Base-by-base conservation (phyloP, 1,139 yeast species). In the Yarrowia galli region DNA sequence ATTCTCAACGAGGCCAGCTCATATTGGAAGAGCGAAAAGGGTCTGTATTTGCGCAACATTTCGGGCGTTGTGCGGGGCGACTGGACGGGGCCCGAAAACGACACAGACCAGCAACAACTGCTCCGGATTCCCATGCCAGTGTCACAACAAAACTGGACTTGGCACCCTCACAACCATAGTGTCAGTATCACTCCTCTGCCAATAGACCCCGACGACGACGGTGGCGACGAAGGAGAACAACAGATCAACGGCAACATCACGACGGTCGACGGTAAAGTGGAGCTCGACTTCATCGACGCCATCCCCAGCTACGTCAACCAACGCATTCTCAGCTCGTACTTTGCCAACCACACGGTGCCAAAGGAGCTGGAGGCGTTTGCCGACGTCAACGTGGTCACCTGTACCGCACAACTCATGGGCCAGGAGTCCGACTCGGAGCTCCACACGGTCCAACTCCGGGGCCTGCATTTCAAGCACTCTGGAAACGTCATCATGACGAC, bases 401-500 rank as follows among this genome's bases (percentile, higher is more conserved):
- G 66, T 20, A 22, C 43, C 12, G 56, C 46, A 7, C 35, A 25
- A 12, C 56, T 61, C 3, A 46, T 48, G 56, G 66, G 66, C 56
- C 66, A 46, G 25, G 56, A 46, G 46, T 23, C 66, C 35, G 54
- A 46, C 46, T 35, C 56, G 38, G 66, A 61, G 38, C 23, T 67
- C 10, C 71, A 74, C 54, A 70, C 69, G 9, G 63, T 91, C 20
- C 81, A 79, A 2, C 76, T 91, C 25, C 76, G 77, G 22, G 98
- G 97, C 0, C 81, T 91, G 3, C 92, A 92, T 75, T 89, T 89
- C 73, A 87, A 87, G 70, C 82, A 84, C 12, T 79, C 87, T 0
- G 98, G 98, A 0, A 83, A 91, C 68, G 75, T 92, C 18, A 79
- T 92, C 12, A 81, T 89, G 1, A 75, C 85, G 20, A 85, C 97